These are phyloP conservation scores for Marchantia polymorpha DNA, from an alignment of 225 moss, liverwort and hornwort genomes.

Conservation along the genomic window DNA sequence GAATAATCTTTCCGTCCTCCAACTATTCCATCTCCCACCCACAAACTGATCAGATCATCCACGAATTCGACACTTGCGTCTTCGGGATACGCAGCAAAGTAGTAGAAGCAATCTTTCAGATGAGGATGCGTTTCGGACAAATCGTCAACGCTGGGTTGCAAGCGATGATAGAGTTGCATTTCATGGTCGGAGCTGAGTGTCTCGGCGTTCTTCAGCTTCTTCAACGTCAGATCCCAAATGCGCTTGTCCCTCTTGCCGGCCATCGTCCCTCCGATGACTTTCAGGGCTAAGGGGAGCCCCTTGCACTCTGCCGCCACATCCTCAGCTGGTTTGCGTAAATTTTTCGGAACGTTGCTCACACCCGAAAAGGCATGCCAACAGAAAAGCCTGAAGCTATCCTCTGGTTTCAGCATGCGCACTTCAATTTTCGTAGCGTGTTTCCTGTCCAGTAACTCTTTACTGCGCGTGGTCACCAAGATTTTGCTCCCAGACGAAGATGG, in stretches of 20 bases:
- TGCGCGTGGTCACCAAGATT: conserved; percentile 23
- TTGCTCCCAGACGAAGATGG: neutral
- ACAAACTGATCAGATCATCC: conserved; percentile 32
- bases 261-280: conserved; percentile 33
- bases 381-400: conserved; percentile 39
- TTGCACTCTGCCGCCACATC: conserved; percentile 20
- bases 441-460: neutral
- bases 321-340: conserved; percentile 7
- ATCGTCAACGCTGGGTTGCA: conserved; percentile 35
- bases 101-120: conserved; percentile 37
- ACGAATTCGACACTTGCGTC: conserved; percentile 16
- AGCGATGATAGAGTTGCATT: conserved; percentile 23
- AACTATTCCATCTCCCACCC: conserved; percentile 37
- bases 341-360: neutral
- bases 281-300: conserved; percentile 44
- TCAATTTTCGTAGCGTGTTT: conserved; percentile 1
- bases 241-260: conserved; percentile 22
- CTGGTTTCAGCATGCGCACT: conserved; percentile 27
- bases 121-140: neutral
- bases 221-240: conserved; percentile 8
- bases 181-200: conserved; percentile 31
- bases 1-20: conserved; percentile 1
- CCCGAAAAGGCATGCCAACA: conserved; percentile 46
- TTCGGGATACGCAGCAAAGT: conserved; percentile 49
- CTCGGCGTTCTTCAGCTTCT: conserved; percentile 24